phyloP scores from a whole-genome alignment of 2,329 filamentous ascomycete genomes.

The Alternaria gaisen region DNA sequence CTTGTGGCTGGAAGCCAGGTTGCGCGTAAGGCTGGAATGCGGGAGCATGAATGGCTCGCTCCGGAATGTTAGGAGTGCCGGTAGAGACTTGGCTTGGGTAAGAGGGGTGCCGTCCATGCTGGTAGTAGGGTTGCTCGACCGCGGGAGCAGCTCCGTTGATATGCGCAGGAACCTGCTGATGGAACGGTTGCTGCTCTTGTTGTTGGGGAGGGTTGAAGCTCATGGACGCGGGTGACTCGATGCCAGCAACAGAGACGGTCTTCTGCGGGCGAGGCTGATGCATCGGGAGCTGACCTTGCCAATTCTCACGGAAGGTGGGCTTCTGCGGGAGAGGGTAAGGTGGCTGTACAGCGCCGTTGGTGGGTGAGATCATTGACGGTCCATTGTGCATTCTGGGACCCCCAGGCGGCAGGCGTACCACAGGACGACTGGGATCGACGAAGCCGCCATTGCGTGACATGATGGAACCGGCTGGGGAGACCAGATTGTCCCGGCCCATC shows the following conservation, averaged over 20 bases:
- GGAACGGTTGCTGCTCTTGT: slow-evolving; percentile 84
- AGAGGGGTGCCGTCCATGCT: slow-evolving; percentile 73
- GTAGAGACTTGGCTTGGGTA: slow-evolving; percentile 75
- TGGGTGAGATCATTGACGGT: slow-evolving; percentile 44
- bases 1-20: slow-evolving; percentile 61
- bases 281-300: slow-evolving; percentile 73
- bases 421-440: slow-evolving; percentile 71
- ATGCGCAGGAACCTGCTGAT: slow-evolving; percentile 88
- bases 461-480: slow-evolving; percentile 82
- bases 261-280: slow-evolving; percentile 96
- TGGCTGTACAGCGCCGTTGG: slow-evolving; percentile 53
- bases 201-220: slow-evolving; percentile 67
- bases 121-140: slow-evolving; percentile 58
- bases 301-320: slow-evolving; percentile 67
- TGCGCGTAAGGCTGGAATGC: slow-evolving; percentile 77
- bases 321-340: slow-evolving; percentile 64
- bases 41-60: slow-evolving; percentile 88
- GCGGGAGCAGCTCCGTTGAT: slow-evolving; percentile 67
- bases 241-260: slow-evolving; percentile 88
- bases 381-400: slow-evolving; percentile 49
- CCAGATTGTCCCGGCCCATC: slow-evolving; percentile 73
- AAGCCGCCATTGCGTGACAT: slow-evolving; percentile 71
- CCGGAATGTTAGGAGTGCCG: slow-evolving; percentile 89
- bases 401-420: slow-evolving; percentile 82
- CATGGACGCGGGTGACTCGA: slow-evolving; percentile 80